Evolutionary conservation across 2,329 filamentous ascomycete genomes (phyloP).

Genomic region (Macrophomina tecta): DNA sequence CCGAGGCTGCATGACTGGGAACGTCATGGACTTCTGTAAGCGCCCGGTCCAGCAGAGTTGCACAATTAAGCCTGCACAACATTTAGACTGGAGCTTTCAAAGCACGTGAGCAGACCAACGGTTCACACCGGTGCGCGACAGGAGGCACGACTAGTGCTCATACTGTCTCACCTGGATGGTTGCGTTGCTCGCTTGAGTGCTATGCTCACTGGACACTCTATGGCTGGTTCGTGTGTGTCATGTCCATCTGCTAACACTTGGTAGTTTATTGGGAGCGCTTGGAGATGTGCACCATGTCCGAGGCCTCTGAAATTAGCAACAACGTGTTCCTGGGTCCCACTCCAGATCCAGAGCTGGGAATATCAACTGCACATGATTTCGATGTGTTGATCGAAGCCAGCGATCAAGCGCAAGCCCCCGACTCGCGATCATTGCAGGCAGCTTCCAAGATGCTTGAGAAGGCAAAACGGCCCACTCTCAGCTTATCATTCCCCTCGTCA

Average conservation of each 20-base stretch:
- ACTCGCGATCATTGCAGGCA: slow-evolving; percentile 68
- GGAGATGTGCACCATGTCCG: slow-evolving; percentile 95
- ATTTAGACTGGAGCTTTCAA: neutral
- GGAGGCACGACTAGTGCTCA: neutral
- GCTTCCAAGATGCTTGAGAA: slow-evolving; percentile 63
- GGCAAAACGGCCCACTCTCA: slow-evolving; percentile 54
- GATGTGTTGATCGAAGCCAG: slow-evolving; percentile 89
- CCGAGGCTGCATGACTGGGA: slow-evolving; percentile 72
- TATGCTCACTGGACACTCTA: neutral
- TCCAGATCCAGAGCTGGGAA: slow-evolving; percentile 67
- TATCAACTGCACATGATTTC: slow-evolving; percentile 63
- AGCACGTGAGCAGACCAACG: neutral
- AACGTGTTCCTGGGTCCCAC: slow-evolving; percentile 93
- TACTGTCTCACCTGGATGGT: neutral
- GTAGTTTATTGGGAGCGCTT: slow-evolving; percentile 78
- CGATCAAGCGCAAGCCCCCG: slow-evolving; percentile 79
- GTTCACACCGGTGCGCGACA: neutral
- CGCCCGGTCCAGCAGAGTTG: slow-evolving; percentile 25
- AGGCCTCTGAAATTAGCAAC: slow-evolving; percentile 82
- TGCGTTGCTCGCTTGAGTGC: neutral
- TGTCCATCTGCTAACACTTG: slow-evolving; percentile 10
- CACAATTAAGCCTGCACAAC: neutral
- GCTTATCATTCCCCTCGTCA: slow-evolving; percentile 87
- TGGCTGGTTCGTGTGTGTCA: neutral
- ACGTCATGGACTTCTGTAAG: slow-evolving; percentile 81